These are phyloP conservation scores for Clarireedia homoeocarpa DNA, from an alignment of 2,329 filamentous ascomycete species.

Conservation along the genomic window DNA sequence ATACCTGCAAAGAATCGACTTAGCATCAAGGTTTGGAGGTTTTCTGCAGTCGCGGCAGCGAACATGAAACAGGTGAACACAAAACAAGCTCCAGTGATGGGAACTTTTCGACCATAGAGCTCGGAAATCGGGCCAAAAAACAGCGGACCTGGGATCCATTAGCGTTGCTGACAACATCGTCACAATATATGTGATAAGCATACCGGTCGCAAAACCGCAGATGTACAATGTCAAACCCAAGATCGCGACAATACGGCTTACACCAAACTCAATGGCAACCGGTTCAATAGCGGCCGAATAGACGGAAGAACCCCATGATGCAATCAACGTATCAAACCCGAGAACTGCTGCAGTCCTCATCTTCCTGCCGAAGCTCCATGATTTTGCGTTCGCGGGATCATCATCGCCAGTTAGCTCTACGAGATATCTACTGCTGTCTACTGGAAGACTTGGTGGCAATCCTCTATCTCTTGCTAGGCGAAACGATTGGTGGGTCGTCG, in stretches of 20 bases:
- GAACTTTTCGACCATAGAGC: slow-evolving; percentile 48
- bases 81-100: slow-evolving; percentile 35
- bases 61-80: slow-evolving; percentile 46
- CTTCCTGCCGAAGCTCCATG: slow-evolving; percentile 7
- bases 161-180: neutral
- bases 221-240: slow-evolving; percentile 51
- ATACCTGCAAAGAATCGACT: slow-evolving; percentile 46
- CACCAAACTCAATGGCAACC: slow-evolving; percentile 43
- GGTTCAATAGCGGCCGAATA: slow-evolving; percentile 40
- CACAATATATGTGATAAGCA: slow-evolving; percentile 20
- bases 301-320: slow-evolving; percentile 25
- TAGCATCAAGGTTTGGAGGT: slow-evolving; percentile 45
- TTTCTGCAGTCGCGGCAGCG: slow-evolving; percentile 43
- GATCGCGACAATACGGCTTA: slow-evolving; percentile 47
- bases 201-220: slow-evolving; percentile 48
- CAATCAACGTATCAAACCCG: slow-evolving; percentile 22
- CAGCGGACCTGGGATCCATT: slow-evolving; percentile 40
- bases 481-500: slow-evolving; percentile 8
- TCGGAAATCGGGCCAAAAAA: slow-evolving; percentile 61
- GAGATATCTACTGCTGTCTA: slow-evolving; percentile 8
- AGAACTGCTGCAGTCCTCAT: slow-evolving; percentile 20
- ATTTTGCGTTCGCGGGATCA: slow-evolving; percentile 11
- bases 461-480: slow-evolving; percentile 7
- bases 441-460: slow-evolving; percentile 3
- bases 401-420: slow-evolving; percentile 9